Base-by-base conservation (phyloP, 768 basidiomycete genomes). In the Collybiopsis confluens region DNA sequence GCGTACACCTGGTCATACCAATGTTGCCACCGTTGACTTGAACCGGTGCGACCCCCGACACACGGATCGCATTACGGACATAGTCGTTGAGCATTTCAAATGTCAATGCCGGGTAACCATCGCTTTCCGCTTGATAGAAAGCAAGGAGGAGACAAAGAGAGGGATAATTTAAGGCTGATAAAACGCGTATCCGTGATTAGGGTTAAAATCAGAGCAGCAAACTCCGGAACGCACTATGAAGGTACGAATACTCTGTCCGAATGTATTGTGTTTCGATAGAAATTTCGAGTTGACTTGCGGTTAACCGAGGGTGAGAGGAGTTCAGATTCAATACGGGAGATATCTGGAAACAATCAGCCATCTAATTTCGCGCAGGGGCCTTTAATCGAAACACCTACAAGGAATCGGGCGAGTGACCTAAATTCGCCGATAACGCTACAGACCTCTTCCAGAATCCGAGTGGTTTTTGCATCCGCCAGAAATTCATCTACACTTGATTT, bases 41-140 rank as follows among this genome's bases (percentile, higher is more conserved):
- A 18, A 92, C 80, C 1, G 91, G 90, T 0, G 89, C 88, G 7
- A 85, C 80, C 9, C 77, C 75, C 5, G 89, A 87, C 20, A 83
- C 76, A 20, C 86, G 82, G 18, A 88, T 78, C 68, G 90, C 88
- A 56, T 85, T 80, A 20, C 83, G 81, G 65, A 94, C 93, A 28
- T 77, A 75, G 49, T 91, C 89, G 57, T 88, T 78, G 7, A 96
- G 78, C 85, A 95, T 92, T 61, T 95, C 92, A 64, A 98, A 96
- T 27, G 90, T 98, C 68, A 97, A 85, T 13, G 72, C 71, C 18
- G 87, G 76, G 55, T 93, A 86, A 0, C 94, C 94, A 5, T 83
- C 81, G 9, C 84, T 85, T 23, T 83, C 71, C 3, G 83, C 76
- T 63, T 97, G 95, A 62, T 85, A 78, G 13, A 84, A 78, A n/a